These are phyloP conservation scores for Monosporozyma yasuniensis DNA, from an alignment of 805 yeast genomes.

Conservation along the genomic window DNA sequence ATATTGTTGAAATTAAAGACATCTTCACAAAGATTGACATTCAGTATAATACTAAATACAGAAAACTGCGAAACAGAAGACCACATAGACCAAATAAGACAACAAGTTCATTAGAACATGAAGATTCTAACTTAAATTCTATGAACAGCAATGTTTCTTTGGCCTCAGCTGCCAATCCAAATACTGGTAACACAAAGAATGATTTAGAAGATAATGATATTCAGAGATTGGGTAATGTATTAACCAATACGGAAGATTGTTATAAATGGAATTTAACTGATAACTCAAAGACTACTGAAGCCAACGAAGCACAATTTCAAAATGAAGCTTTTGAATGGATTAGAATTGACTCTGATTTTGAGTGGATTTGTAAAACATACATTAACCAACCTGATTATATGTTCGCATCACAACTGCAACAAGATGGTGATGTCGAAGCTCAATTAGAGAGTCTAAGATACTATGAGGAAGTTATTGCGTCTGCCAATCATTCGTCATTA, in stretches of 20 bases:
- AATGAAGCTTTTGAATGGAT: constrained; percentile 96
- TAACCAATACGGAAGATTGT: constrained; percentile 52
- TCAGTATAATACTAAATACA: constrained; percentile 89
- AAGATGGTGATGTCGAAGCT: constrained; percentile 94
- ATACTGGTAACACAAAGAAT: background rate
- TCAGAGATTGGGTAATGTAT: constrained; percentile 58
- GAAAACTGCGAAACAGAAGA: constrained; percentile 61
- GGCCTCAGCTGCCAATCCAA: constrained; percentile 3
- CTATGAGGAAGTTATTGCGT: constrained; percentile 43
- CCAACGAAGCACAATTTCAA: constrained; percentile 24
- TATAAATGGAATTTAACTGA: constrained; percentile 66
- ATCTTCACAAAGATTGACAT: constrained; percentile 80
- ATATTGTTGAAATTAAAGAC: constrained; percentile 85
- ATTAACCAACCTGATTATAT: constrained; percentile 89
- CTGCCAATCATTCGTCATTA: constrained; percentile 43
- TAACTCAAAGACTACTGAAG: constrained; percentile 43
- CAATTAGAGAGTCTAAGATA: constrained; percentile 75
- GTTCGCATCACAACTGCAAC: constrained; percentile 88
- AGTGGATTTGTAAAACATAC: constrained; percentile 81
- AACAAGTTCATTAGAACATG: constrained; percentile 32
- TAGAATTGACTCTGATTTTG: constrained; percentile 94
- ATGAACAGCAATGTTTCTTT: constrained; percentile 21
- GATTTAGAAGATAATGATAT: constrained; percentile 8
- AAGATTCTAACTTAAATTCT: constrained; percentile 17
- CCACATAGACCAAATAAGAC: constrained; percentile 16